Evolutionary conservation across 345 rosid genomes (phyloP).

Genomic region (Mallotus nudiflorus): DNA sequence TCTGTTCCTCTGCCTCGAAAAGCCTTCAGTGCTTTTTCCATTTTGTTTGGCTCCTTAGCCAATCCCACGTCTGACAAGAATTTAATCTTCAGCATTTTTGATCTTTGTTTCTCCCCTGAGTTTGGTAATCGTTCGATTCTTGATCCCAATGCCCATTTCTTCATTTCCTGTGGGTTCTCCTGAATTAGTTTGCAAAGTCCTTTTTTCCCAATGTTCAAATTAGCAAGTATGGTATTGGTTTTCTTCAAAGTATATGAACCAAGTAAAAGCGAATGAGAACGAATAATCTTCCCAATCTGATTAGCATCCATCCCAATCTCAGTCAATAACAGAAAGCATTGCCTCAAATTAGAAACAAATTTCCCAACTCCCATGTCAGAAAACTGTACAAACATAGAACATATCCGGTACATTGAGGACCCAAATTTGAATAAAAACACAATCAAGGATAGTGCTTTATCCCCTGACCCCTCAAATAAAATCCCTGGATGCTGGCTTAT

Average conservation of each 20-base stretch:
- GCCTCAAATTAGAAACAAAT: constrained; percentile 55
- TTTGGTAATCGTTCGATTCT: constrained; percentile 42
- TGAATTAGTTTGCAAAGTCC: constrained; percentile 47
- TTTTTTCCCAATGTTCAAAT: constrained; percentile 55
- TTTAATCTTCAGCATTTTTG: constrained; percentile 46
- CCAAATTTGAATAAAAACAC: constrained; percentile 65
- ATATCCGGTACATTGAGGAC: constrained; percentile 38
- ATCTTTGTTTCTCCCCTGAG: constrained; percentile 31
- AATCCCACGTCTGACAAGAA: constrained; percentile 63
- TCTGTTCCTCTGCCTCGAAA: constrained; percentile 65
- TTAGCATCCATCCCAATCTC: constrained; percentile 56
- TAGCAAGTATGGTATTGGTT: constrained; percentile 41
- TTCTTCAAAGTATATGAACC: constrained; percentile 59
- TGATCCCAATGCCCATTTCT: constrained; percentile 47
- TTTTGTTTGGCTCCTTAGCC: constrained; percentile 37
- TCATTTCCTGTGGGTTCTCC: constrained; percentile 57
- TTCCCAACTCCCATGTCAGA: constrained; percentile 46
- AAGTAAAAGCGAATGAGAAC: constrained; percentile 45
- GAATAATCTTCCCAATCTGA: constrained; percentile 50
- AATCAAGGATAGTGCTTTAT: constrained; percentile 37
- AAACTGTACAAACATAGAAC: constrained; percentile 49
- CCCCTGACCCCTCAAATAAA: constrained; percentile 57
- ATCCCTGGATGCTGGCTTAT: constrained; percentile 55
- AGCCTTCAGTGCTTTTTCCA: constrained; percentile 45
- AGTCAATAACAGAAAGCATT: constrained; percentile 44